Conservation (phyloP, 441 rosid genomes). For the Adansonia gregorii region DNA sequence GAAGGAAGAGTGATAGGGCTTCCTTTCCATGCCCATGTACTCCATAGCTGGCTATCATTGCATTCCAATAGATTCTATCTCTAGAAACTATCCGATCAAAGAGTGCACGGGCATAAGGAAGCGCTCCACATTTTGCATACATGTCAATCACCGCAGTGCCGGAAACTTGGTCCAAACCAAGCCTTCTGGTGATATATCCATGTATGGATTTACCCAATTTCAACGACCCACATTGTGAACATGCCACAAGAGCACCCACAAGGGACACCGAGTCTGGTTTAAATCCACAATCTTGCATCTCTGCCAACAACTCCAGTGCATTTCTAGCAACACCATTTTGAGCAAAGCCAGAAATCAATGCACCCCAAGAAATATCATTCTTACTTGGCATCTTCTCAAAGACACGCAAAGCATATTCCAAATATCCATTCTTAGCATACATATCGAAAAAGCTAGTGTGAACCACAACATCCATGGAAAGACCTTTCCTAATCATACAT, state of each 20-base stretch:
- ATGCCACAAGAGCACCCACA: slow-evolving; percentile 43
- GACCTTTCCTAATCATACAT: slow-evolving; percentile 48
- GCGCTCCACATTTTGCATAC: slow-evolving; percentile 55
- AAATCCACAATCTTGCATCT: slow-evolving; percentile 56
- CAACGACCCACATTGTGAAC: slow-evolving; percentile 54
- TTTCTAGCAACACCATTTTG: slow-evolving; percentile 27
- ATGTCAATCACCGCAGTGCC: slow-evolving; percentile 55
- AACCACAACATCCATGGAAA: slow-evolving; percentile 22
- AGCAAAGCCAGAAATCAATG: slow-evolving; percentile 15
- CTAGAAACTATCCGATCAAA: slow-evolving; percentile 42
- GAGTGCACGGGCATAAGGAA: slow-evolving; percentile 40
- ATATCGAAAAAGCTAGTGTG: slow-evolving; percentile 2
- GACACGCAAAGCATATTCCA: slow-evolving; percentile 14
- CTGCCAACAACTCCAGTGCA: slow-evolving; percentile 44
- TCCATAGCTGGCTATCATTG: slow-evolving; percentile 55
- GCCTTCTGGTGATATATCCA: slow-evolving; percentile 52
- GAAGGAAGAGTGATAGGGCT: slow-evolving; percentile 44
- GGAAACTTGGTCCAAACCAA: slow-evolving; percentile 38
- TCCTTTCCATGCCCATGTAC: slow-evolving; percentile 55
- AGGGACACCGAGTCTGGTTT: slow-evolving; percentile 50
- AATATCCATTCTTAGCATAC: slow-evolving; percentile 8
- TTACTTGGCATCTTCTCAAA: slow-evolving; percentile 2
- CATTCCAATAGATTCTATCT: slow-evolving; percentile 58
- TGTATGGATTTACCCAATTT: slow-evolving; percentile 50
- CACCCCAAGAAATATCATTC: slow-evolving; percentile 20